Evolutionary conservation across 169 alveolate species (phyloP).

Genomic region (Theileria orientalis): DNA sequence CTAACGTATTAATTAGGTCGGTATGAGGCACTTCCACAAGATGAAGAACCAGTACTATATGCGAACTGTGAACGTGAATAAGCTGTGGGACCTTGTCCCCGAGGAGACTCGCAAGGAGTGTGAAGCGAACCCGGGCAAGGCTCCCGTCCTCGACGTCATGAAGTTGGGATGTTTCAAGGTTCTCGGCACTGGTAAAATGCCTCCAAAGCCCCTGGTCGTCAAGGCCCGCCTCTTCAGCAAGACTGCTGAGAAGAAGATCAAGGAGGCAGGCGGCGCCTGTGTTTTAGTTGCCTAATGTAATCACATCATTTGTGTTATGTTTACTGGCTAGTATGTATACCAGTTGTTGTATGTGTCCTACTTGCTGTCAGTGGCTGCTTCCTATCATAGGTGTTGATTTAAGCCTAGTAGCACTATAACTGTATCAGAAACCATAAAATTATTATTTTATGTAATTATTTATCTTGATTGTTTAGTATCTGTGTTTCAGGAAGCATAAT

Average conservation of each 20-base stretch:
- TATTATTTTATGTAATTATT: too few species aligned
- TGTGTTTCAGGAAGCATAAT: too few species aligned
- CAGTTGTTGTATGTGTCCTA: not conserved
- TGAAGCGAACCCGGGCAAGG: conserved; percentile 83
- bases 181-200: conserved; percentile 94
- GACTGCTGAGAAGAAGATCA: conserved; percentile 96
- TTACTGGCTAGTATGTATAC: not conserved
- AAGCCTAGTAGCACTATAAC: not conserved
- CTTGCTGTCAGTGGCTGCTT: not conserved
- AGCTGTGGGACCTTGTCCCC: conserved; percentile 93
- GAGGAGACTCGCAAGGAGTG: conserved; percentile 88
- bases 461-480: too few species aligned
- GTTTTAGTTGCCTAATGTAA: conserved; percentile 87
- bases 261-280: conserved; percentile 96
- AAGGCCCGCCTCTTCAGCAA: conserved; percentile 96
- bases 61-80: conserved; percentile 93
- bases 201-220: conserved; percentile 92
- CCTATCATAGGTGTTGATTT: not conserved
- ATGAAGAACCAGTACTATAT: conserved; percentile 84
- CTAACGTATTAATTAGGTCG: conserved; percentile 79
- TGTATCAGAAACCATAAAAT: not conserved
- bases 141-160: conserved; percentile 96
- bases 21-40: conserved; percentile 96
- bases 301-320: not conserved
- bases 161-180: conserved; percentile 96